These are phyloP conservation scores for Irpex rosettiformis DNA, from an alignment of 1,284 basidiomycete species.

Conservation along the genomic window DNA sequence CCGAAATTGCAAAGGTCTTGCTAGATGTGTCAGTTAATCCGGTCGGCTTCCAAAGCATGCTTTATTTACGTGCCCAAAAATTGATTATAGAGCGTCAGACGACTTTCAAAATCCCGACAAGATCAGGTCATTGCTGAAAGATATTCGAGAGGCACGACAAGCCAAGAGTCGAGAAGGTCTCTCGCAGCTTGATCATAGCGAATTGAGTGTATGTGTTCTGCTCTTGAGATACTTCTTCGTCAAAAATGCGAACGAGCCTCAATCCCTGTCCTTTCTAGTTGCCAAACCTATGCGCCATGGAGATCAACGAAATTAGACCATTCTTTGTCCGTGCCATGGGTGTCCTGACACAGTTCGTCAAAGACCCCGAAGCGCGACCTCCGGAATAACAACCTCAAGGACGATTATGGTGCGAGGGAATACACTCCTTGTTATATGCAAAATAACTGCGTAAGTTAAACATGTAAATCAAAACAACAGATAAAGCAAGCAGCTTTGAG, in stretches of 20 bases:
- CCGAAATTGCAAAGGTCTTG: constrained; percentile 86
- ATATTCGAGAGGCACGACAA: constrained; percentile 91
- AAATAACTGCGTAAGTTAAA: background rate
- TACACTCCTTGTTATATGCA: background rate
- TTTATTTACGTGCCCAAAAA: background rate
- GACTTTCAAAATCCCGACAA: constrained; percentile 83
- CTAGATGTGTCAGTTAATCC: constrained; percentile 76
- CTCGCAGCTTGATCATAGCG: constrained; percentile 65
- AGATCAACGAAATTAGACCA: constrained; percentile 89
- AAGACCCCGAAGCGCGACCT: constrained; percentile 24
- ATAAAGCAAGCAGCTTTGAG: background rate
- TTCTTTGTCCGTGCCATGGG: constrained; percentile 86
- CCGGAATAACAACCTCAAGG: constrained; percentile 8
- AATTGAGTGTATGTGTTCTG: constrained; percentile 63
- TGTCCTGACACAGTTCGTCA: constrained; percentile 48
- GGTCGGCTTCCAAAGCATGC: background rate
- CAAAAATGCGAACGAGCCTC: too few species aligned
- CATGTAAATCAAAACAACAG: background rate
- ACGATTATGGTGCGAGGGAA: background rate
- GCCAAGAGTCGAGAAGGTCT: constrained; percentile 90
- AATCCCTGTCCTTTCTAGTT: too few species aligned
- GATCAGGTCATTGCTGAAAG: constrained; percentile 84
- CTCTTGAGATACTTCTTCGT: background rate
- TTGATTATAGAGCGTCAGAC: constrained; percentile 74
- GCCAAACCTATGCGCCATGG: constrained; percentile 84